These are phyloP conservation scores for Cladosporium sphaerospermum DNA, from an alignment of 2,329 filamentous ascomycete species.

Conservation along the genomic window DNA sequence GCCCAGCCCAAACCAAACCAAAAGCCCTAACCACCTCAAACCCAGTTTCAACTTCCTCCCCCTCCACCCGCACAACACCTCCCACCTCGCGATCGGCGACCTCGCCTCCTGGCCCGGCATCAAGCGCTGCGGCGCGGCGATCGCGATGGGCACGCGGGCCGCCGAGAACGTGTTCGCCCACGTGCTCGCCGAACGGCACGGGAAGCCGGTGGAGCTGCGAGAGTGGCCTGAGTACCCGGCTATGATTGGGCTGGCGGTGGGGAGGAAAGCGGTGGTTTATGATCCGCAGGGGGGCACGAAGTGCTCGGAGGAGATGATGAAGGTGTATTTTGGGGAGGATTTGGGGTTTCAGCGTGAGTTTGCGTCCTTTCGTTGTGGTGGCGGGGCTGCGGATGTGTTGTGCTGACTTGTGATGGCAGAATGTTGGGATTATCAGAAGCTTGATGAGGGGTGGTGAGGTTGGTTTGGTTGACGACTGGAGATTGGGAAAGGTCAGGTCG, in stretches of 20 bases:
- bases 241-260: conserved; percentile 66
- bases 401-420: background rate
- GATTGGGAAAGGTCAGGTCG: too few relatives aligned
- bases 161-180: conserved; percentile 62
- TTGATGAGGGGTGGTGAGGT: conserved; percentile 8
- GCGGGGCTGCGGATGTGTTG: background rate
- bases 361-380: too few relatives aligned
- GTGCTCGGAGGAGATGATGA: conserved; percentile 57
- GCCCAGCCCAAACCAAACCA: background rate
- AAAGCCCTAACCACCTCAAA: conserved; percentile 4
- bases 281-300: conserved; percentile 51
- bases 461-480: too few relatives aligned
- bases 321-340: conserved; percentile 61
- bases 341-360: conserved; percentile 37
- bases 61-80: conserved; percentile 49
- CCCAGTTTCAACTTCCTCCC: conserved; percentile 50
- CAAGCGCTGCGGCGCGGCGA: conserved; percentile 70
- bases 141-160: conserved; percentile 63
- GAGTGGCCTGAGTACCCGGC: conserved; percentile 45
- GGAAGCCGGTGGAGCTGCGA: conserved; percentile 29
- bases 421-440: conserved; percentile 9
- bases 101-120: conserved; percentile 67
- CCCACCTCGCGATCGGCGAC: conserved; percentile 67
- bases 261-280: conserved; percentile 62
- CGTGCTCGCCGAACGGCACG: conserved; percentile 40